Percentiles rank a stretch among this genome's conserved stretches.
Conservation (phyloP, 2,329 filamentous ascomycete genomes). For the Calonectria multiphialidica region DNA sequence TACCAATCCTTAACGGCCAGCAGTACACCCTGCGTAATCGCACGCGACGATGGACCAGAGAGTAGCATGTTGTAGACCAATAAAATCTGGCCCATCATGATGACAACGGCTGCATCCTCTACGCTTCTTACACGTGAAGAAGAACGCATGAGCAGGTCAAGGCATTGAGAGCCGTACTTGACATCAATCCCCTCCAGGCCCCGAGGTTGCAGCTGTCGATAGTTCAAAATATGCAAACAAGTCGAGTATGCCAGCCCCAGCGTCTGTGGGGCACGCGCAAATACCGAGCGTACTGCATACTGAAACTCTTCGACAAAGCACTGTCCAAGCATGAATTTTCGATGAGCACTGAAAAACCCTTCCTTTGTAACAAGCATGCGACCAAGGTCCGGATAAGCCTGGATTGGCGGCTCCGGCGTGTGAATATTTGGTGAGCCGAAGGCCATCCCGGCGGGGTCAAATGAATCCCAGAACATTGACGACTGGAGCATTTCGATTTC, state of each 20-base stretch:
- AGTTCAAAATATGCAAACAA: slow-evolving; percentile 8
- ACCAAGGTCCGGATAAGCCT: not conserved
- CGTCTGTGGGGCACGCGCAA: slow-evolving; percentile 2
- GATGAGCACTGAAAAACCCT: slow-evolving; percentile 21
- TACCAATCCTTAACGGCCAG: slow-evolving; percentile 21
- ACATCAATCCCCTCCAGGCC: not conserved
- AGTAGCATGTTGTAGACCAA: slow-evolving; percentile 24
- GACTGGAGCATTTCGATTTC: not conserved
- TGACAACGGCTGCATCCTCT: slow-evolving; percentile 7
- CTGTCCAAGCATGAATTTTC: slow-evolving; percentile 21
- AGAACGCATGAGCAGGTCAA: not conserved
- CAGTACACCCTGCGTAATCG: slow-evolving; percentile 13
- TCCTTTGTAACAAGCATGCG: not conserved
- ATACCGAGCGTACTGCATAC: not conserved
- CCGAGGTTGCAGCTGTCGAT: not conserved
- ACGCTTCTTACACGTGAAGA: not conserved
- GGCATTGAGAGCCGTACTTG: not conserved
- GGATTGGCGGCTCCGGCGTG: not conserved
- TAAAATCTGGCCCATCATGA: slow-evolving; percentile 23
- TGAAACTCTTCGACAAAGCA: slow-evolving; percentile 15
- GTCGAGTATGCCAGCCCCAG: slow-evolving; percentile 16
- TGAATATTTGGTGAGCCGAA: not conserved
- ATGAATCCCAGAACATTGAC: not conserved
- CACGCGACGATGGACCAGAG: not conserved
- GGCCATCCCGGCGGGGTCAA: not conserved